phyloP scores from a whole-genome alignment of 108 stramenopile genomes.

The Conticribra weissflogii region DNA sequence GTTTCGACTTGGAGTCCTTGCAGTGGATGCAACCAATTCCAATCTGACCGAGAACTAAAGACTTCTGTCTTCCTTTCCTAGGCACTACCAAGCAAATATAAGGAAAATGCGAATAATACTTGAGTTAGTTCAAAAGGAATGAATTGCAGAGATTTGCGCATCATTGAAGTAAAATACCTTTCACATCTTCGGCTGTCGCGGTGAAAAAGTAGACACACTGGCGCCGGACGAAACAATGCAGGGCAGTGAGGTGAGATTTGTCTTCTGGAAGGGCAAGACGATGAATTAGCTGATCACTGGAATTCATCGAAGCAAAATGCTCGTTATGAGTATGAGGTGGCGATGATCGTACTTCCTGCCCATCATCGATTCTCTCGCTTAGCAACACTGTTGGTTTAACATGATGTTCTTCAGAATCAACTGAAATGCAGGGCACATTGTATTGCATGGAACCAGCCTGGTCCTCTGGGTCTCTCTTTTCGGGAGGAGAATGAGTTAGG shows the following conservation, averaged over 20 bases:
- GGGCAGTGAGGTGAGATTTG: constrained; percentile 75
- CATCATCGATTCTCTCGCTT: too few relatives aligned
- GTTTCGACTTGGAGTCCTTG: constrained; percentile 22
- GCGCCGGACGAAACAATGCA: constrained; percentile 80
- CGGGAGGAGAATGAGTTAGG: too few relatives aligned
- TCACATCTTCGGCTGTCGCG: constrained; percentile 66
- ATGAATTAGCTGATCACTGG: constrained; percentile 19
- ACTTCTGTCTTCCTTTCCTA: constrained; percentile 78
- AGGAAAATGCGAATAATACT: neutral
- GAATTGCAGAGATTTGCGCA: too few relatives aligned
- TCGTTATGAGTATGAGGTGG: constrained; percentile 9
- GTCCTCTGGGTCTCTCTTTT: too few relatives aligned
- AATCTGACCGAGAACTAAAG: constrained; percentile 77
- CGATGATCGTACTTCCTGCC: constrained; percentile 1
- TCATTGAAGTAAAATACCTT: constrained; percentile 27
- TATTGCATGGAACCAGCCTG: too few relatives aligned
- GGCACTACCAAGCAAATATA: constrained; percentile 39
- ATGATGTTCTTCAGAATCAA: too few relatives aligned
- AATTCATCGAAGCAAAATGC: neutral
- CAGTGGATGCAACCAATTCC: constrained; percentile 87
- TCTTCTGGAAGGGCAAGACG: constrained; percentile 62
- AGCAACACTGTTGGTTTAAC: too few relatives aligned
- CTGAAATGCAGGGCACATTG: too few relatives aligned
- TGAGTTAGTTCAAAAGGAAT: too few relatives aligned
- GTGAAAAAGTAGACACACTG: constrained; percentile 81